Evolutionary conservation across 805 yeast species (phyloP).

Genomic region (Wickerhamiella musiphila): DNA sequence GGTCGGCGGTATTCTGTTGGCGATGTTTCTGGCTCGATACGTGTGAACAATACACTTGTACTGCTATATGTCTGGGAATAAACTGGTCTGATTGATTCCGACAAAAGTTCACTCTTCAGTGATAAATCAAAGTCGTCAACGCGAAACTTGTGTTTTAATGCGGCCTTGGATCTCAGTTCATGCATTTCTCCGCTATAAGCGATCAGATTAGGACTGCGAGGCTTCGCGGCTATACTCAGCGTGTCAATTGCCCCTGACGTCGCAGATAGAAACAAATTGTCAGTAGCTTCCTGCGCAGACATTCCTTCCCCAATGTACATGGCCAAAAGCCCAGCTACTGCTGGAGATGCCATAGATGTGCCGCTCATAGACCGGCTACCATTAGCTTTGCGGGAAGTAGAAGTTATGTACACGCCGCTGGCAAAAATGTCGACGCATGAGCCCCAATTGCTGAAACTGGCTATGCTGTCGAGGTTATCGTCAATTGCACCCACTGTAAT

Average conservation of each 20-base stretch:
- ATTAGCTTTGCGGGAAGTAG: constrained; percentile 11
- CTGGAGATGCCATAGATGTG: constrained; percentile 19
- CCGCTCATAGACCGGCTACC: constrained; percentile 15
- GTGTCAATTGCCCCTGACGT: constrained; percentile 16
- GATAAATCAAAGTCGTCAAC: no score
- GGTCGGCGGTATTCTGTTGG: no score
- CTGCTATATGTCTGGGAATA: no score
- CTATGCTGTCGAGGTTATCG: constrained; percentile 44
- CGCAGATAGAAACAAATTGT: constrained; percentile 11
- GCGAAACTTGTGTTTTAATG: no score
- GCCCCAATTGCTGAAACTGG: constrained; percentile 79
- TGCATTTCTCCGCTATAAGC: constrained; percentile 9
- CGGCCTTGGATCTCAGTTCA: no score
- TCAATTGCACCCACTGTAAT: constrained; percentile 84
- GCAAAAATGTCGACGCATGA: constrained; percentile 72
- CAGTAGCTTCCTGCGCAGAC: constrained; percentile 13
- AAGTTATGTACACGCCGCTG: constrained; percentile 48
- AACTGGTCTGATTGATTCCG: no score
- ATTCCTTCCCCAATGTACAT: constrained; percentile 20
- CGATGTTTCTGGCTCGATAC: no score
- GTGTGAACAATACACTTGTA: no score
- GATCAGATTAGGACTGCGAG: constrained; percentile 16
- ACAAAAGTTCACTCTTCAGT: no score
- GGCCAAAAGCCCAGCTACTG: constrained; percentile 17
- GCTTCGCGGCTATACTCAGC: constrained; percentile 14